Conservation (phyloP, 495 filamentous ascomycete species). For the Penicillium canescens region DNA sequence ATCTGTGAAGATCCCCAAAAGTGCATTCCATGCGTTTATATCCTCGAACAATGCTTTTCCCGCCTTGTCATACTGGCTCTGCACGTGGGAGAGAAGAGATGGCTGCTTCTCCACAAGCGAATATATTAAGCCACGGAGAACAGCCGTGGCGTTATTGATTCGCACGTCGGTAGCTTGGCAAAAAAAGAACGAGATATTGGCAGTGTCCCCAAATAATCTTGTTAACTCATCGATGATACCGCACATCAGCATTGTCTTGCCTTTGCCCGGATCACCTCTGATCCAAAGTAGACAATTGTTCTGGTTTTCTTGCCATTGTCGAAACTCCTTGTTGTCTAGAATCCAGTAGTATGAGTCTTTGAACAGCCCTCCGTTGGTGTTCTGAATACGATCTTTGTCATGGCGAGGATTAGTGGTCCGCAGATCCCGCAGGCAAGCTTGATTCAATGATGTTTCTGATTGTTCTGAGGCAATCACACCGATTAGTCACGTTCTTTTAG, state of each 20-base stretch:
- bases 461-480: slow-evolving; percentile 3
- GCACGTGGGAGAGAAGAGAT: slow-evolving; percentile 33
- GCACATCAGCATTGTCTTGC: slow-evolving; percentile 44
- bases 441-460: slow-evolving; percentile 2
- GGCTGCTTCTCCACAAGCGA: slow-evolving; percentile 32
- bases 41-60: slow-evolving; percentile 33
- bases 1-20: slow-evolving; percentile 29
- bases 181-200: slow-evolving; percentile 46
- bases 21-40: slow-evolving; percentile 30
- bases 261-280: slow-evolving; percentile 28
- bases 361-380: slow-evolving; percentile 33
- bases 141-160: slow-evolving; percentile 40
- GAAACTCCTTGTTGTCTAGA: slow-evolving; percentile 37
- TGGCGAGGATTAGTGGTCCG: slow-evolving; percentile 36
- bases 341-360: slow-evolving; percentile 45
- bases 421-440: slow-evolving; percentile 8
- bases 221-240: slow-evolving; percentile 42
- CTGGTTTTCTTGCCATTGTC: slow-evolving; percentile 12
- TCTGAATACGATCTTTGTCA: slow-evolving; percentile 33
- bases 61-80: background rate
- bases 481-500: background rate
- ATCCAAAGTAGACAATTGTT: slow-evolving; percentile 22
- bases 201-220: background rate
- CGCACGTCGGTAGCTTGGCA: slow-evolving; percentile 38
- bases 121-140: slow-evolving; percentile 45